Conservation (phyloP, 805 yeast species). For the Cyberlindnera mycetangii region DNA sequence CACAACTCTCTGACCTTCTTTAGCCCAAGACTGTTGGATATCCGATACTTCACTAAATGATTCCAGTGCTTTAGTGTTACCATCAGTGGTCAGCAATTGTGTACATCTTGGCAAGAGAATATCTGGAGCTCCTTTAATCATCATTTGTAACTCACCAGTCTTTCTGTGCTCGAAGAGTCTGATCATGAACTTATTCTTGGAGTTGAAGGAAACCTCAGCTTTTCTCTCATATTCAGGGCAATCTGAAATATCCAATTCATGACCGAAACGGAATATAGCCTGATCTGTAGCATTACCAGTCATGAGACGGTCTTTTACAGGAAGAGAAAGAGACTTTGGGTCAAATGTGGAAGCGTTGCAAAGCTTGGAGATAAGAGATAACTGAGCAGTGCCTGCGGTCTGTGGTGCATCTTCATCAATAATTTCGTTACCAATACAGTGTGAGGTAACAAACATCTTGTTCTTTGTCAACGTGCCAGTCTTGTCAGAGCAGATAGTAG, state of each 20-base stretch:
- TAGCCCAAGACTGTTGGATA: conserved; percentile 36
- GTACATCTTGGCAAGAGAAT: conserved; percentile 35
- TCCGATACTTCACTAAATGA: conserved; percentile 19
- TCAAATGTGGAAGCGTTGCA: conserved; percentile 37
- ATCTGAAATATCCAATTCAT: conserved; percentile 17
- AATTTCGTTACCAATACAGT: conserved; percentile 9
- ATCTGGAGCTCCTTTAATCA: conserved; percentile 48
- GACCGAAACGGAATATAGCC: conserved; percentile 40
- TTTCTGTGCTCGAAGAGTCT: conserved; percentile 25
- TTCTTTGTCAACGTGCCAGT: conserved; percentile 50
- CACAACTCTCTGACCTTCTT: conserved; percentile 39
- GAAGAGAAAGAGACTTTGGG: conserved; percentile 13
- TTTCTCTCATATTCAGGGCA: conserved; percentile 25
- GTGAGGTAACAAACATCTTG: conserved; percentile 40
- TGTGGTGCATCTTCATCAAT: neutral
- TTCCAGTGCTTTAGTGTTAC: conserved; percentile 13
- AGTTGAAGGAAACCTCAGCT: conserved; percentile 40
- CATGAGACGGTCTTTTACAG: conserved; percentile 26
- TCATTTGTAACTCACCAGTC: conserved; percentile 9
- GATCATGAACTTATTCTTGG: conserved; percentile 45
- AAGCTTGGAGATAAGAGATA: conserved; percentile 28
- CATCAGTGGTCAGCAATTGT: conserved; percentile 15
- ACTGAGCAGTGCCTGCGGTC: conserved; percentile 3
- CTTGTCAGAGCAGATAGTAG: conserved; percentile 42
- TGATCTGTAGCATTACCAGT: conserved; percentile 50